Conservation (phyloP, 2,329 filamentous ascomycete genomes). For the Cryphonectria parasitica region DNA sequence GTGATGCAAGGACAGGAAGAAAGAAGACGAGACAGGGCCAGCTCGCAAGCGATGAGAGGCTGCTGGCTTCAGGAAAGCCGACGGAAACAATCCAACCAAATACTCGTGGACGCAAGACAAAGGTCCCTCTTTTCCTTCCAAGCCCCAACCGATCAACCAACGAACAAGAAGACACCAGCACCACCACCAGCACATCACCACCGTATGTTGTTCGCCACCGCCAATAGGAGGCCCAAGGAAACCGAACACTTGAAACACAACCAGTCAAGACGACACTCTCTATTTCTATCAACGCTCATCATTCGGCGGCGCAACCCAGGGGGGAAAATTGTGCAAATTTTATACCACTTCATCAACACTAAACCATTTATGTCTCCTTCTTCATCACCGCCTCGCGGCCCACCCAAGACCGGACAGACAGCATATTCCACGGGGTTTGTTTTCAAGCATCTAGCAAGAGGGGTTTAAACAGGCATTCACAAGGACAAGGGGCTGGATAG, state of each 20-base stretch:
- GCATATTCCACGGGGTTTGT: conserved; percentile 17
- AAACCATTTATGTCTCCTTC: conserved; percentile 21
- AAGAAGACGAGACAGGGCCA: conserved; percentile 4
- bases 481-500: conserved; percentile 12
- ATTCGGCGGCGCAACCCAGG: conserved; percentile 26
- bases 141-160: neutral
- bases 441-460: conserved; percentile 26
- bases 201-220: conserved; percentile 2
- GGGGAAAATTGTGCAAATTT: conserved; percentile 19
- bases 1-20: neutral
- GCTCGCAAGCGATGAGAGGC: conserved; percentile 12
- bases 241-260: conserved; percentile 5
- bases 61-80: conserved; percentile 3
- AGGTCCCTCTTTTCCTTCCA: neutral
- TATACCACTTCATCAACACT: conserved; percentile 26
- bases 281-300: conserved; percentile 11
- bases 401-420: conserved; percentile 6
- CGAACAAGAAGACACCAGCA: neutral
- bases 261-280: conserved; percentile 11
- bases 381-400: conserved; percentile 12
- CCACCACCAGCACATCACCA: neutral
- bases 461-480: conserved; percentile 12
- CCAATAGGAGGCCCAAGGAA: neutral
- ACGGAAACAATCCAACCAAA: conserved; percentile 7
- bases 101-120: conserved; percentile 13